phyloP scores from a whole-genome alignment of 768 basidiomycete genomes.

The Tylopilus sp. region DNA sequence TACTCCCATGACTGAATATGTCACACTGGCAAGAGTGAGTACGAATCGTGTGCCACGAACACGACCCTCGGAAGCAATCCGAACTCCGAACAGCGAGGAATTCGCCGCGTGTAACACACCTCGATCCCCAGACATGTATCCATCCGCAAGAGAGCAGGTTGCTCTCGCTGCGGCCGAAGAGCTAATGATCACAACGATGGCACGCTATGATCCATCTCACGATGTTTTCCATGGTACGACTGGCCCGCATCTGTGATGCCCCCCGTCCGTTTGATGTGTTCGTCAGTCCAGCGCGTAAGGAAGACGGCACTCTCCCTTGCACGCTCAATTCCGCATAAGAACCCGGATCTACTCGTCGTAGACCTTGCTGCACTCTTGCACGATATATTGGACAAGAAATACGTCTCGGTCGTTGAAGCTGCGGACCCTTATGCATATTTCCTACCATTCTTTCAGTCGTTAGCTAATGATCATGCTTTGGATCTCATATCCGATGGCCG shows the following conservation, averaged over 20 bases:
- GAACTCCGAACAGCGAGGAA: conserved; percentile 20
- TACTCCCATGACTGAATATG: conserved; percentile 17
- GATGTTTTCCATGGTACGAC: conserved; percentile 71
- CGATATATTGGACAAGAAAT: conserved; percentile 86
- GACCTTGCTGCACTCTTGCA: conserved; percentile 89
- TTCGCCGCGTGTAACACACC: no score
- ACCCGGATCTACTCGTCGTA: conserved; percentile 69
- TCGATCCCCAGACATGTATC: conserved; percentile 35
- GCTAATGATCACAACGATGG: conserved; percentile 72
- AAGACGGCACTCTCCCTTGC: conserved; percentile 73
- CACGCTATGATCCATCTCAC: conserved; percentile 76
- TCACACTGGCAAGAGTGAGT: not conserved
- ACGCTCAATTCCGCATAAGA: conserved; percentile 36
- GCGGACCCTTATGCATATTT: conserved; percentile 65
- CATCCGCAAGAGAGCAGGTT: conserved; percentile 47
- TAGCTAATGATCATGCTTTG: conserved; percentile 41
- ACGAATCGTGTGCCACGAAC: no score
- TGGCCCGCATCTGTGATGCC: conserved; percentile 2
- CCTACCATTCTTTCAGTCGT: conserved; percentile 56
- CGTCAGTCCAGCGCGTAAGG: conserved; percentile 75
- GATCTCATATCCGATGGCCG: conserved; percentile 62
- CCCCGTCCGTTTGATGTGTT: conserved; percentile 2
- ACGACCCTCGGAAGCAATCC: conserved; percentile 15
- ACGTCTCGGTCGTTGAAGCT: conserved; percentile 54
- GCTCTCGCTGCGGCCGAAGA: conserved; percentile 58